Percentiles rank a stretch among this genome's conserved stretches.
These are phyloP conservation scores for Trametes cinnabarina DNA, from an alignment of 768 basidiomycete genomes.

Conservation along the genomic window DNA sequence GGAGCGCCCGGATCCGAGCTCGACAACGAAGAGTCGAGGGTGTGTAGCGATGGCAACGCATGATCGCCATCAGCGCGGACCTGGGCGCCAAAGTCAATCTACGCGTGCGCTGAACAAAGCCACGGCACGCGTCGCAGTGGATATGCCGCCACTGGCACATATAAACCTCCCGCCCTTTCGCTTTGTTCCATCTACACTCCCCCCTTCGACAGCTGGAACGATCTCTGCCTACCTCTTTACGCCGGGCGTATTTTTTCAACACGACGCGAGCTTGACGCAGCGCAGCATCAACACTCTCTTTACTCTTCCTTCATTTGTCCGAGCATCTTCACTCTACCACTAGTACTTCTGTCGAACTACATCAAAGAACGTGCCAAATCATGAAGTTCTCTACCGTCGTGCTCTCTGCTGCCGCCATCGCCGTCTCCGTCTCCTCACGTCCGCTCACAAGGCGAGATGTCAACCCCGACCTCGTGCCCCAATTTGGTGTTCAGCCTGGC, in stretches of 20 bases:
- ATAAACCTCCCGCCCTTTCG: neutral
- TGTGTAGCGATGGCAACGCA: too few relatives aligned
- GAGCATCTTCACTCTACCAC: conserved; percentile 8
- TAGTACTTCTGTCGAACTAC: neutral
- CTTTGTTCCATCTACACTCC: neutral
- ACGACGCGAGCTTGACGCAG: conserved; percentile 20
- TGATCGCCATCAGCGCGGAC: too few relatives aligned
- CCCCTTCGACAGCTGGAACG: conserved; percentile 12
- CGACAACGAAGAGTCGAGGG: too few relatives aligned
- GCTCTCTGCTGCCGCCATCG: conserved; percentile 32
- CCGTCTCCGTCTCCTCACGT: conserved; percentile 39
- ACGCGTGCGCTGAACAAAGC: too few relatives aligned
- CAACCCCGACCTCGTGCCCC: conserved; percentile 34
- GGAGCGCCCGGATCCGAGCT: too few relatives aligned
- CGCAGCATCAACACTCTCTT: conserved; percentile 1
- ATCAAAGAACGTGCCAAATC: neutral
- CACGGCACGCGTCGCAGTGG: too few relatives aligned
- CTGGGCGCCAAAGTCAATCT: too few relatives aligned
- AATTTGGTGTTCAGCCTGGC: conserved; percentile 32
- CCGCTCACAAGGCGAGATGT: conserved; percentile 49
- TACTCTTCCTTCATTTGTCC: neutral
- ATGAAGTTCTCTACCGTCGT: conserved; percentile 38
- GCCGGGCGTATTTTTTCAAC: conserved; percentile 19
- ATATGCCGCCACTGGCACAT: too few relatives aligned
- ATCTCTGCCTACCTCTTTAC: conserved; percentile 11